Percentiles rank a stretch among this genome's conserved stretches.
phyloP scores from a whole-genome alignment of 192 early-diverging fungal genomes.

The Phycomyces nitens region DNA sequence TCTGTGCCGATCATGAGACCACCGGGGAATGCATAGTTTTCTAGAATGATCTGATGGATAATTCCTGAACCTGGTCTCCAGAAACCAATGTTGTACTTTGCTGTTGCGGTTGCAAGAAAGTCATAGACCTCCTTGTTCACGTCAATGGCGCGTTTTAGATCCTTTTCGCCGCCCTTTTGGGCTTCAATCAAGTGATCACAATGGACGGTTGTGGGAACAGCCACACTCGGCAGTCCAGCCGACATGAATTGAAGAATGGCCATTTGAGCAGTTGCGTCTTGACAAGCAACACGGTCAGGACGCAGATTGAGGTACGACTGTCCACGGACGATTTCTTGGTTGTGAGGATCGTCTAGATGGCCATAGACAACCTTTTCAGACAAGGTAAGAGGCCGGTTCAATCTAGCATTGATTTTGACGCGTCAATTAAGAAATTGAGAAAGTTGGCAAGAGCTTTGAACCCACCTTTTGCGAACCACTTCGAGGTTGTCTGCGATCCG shows the following conservation, averaged over 20 bases:
- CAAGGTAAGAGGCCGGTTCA: slow-evolving; percentile 86
- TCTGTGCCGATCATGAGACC: slow-evolving; percentile 97
- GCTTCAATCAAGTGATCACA: slow-evolving; percentile 98
- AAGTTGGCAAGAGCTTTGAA: no score
- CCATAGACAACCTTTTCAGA: slow-evolving; percentile 98
- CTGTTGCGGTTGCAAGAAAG: slow-evolving; percentile 78
- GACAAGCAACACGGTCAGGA: slow-evolving; percentile 98
- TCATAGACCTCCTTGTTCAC: slow-evolving; percentile 94
- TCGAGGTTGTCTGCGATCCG: slow-evolving; percentile 93
- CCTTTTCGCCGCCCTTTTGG: slow-evolving; percentile 75
- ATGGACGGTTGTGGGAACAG: slow-evolving; percentile 91
- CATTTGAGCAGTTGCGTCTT: slow-evolving; percentile 98
- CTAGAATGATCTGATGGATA: slow-evolving; percentile 96
- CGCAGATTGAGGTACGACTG: slow-evolving; percentile 91
- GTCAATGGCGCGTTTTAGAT: slow-evolving; percentile 78
- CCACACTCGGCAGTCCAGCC: slow-evolving; percentile 78
- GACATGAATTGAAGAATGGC: slow-evolving; percentile 98
- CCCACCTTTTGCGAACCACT: slow-evolving; percentile 86
- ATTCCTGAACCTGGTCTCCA: slow-evolving; percentile 94
- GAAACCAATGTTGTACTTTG: slow-evolving; percentile 94
- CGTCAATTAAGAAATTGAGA: no score
- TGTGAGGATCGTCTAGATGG: slow-evolving; percentile 91
- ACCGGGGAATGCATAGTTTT: slow-evolving; percentile 97
- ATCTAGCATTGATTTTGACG: no score
- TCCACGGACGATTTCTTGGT: slow-evolving; percentile 93